Evolutionary conservation across 495 filamentous ascomycete species (phyloP), one percentile per base, ranked within the genome.

Genomic region (Talaromyces stipitatus): DNA sequence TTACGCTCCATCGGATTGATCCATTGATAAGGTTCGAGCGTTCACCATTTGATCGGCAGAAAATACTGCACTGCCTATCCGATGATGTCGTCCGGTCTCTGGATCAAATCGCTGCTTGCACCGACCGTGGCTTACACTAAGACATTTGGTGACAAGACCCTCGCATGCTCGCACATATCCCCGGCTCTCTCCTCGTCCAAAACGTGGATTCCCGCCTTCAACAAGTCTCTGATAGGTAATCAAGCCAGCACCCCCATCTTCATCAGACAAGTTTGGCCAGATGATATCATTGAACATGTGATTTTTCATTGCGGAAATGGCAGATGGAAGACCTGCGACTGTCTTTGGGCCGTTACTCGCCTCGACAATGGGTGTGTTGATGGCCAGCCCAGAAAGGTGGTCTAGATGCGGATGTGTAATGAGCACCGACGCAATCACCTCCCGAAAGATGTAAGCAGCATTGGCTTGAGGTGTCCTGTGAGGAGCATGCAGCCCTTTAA

Each of bases 251-350:
- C 95, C 94, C 28, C 90, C 90, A 67, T 95, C 91, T 73, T 98
- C 95, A 69, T 97, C 91, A 0, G 91, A 94, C 30, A 98, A 75
- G 61, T 98, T 98, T 0, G 94, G 94, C 95, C 95, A 98, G 52
- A 98, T 95, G 45, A 97, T 70, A 65, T 96, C 91, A 72, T 98
- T 98, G 75, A 97, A 98, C 56, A 98, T 87, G 69, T 98, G 91
- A 9, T 78, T 82, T 65, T 96, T 96, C 66, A 98, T 83, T 2
- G 92, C 91, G 12, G 85, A 76, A 43, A 98, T 90, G 30, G 91
- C 92, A 16, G 82, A 85, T 0, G 92, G 91, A 2, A 97, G 72
- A 7, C 87, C 94, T 4, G 91, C 90, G 9, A 98, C 72, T 20
- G 85, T 78, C 67, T 97, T 98, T 6, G 90, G 88, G 12, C 82